phyloP scores from a whole-genome alignment of 2,329 filamentous ascomycete species.

The Rhexocercosporidium sp. region DNA sequence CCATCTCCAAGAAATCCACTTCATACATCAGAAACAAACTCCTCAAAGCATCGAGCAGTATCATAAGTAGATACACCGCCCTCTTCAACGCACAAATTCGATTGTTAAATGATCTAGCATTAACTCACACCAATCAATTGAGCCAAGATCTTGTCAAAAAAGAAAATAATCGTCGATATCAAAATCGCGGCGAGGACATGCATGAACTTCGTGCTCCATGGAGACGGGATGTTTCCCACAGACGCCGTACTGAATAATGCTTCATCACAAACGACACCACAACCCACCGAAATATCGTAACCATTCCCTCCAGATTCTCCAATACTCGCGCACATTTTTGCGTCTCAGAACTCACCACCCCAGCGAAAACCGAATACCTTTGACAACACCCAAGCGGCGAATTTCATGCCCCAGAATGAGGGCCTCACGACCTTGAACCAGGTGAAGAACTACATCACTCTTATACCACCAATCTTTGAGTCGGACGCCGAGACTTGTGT shows the following conservation, averaged over 20 bases:
- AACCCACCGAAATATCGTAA: constrained; percentile 8
- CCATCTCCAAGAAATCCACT: constrained; percentile 84
- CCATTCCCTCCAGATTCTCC: constrained; percentile 13
- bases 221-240: constrained; percentile 13
- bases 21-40: constrained; percentile 90
- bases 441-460: constrained; percentile 65
- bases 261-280: constrained; percentile 19
- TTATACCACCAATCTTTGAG: constrained; percentile 65
- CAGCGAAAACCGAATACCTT: constrained; percentile 12
- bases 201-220: constrained; percentile 18
- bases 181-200: constrained; percentile 18
- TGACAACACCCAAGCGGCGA: constrained; percentile 12
- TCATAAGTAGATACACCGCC: constrained; percentile 78
- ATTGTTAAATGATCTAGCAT: constrained; percentile 79
- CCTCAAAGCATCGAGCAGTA: constrained; percentile 90
- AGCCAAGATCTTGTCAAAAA: constrained; percentile 20
- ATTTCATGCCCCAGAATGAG: constrained; percentile 61
- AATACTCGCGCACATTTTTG: constrained; percentile 18
- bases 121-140: constrained; percentile 72
- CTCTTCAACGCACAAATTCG: constrained; percentile 87
- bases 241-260: constrained; percentile 19
- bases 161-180: constrained; percentile 19
- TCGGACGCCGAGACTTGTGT: constrained; percentile 62
- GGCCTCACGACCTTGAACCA: constrained; percentile 72
- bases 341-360: constrained; percentile 15